Conservation (phyloP, 2,329 filamentous ascomycete genomes). For the Colletotrichum abscissum region DNA sequence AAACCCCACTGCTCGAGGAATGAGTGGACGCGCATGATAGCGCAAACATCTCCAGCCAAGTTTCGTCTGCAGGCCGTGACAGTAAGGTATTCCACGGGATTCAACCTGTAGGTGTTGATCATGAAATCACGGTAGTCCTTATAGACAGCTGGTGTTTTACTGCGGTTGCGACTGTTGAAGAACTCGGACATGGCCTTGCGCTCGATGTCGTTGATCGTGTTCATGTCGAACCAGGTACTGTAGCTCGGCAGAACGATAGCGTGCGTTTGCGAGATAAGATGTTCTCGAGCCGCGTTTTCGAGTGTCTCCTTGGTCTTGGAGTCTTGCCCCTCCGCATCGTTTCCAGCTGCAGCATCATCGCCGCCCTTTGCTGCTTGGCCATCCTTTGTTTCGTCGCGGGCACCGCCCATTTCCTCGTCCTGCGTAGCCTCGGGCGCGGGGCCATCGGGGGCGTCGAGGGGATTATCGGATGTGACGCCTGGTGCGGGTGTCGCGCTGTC, state of each 20-base stretch:
- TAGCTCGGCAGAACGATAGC: slow-evolving; percentile 97
- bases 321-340: slow-evolving; percentile 63
- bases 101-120: slow-evolving; percentile 98
- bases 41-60: slow-evolving; percentile 95
- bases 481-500: slow-evolving; percentile 70
- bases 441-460: slow-evolving; percentile 75
- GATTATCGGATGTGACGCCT: slow-evolving; percentile 66
- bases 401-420: slow-evolving; percentile 86
- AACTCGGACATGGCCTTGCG: slow-evolving; percentile 96
- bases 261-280: slow-evolving; percentile 93
- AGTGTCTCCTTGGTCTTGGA: slow-evolving; percentile 82
- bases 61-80: slow-evolving; percentile 97
- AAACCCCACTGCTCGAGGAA: slow-evolving; percentile 99
- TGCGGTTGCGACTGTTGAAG: slow-evolving; percentile 97
- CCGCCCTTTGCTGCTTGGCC: slow-evolving; percentile 54
- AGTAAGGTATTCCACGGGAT: slow-evolving; percentile 95
- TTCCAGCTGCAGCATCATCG: slow-evolving; percentile 56
- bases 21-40: slow-evolving; percentile 98
- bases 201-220: slow-evolving; percentile 88
- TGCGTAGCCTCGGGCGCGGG: slow-evolving; percentile 73
- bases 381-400: slow-evolving; percentile 59
- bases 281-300: slow-evolving; percentile 88
- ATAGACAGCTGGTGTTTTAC: slow-evolving; percentile 97
- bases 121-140: slow-evolving; percentile 99
- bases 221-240: slow-evolving; percentile 99